Conservation (phyloP, 2,329 filamentous ascomycete species). For the Alternaria sp. region DNA sequence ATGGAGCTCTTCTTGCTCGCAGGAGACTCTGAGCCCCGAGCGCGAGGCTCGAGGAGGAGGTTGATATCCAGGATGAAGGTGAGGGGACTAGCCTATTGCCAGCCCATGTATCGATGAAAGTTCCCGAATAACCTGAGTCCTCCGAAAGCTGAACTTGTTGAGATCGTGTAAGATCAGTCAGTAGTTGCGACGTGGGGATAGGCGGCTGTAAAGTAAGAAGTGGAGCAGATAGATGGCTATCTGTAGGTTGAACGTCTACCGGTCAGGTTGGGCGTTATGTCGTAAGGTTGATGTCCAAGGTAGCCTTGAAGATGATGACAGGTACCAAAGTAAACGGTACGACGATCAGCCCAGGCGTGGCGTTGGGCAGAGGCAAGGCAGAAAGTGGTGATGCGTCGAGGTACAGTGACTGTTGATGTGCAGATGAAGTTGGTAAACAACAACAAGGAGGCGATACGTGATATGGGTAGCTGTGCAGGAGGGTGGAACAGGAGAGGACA, state of each 20-base stretch:
- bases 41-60: conserved; percentile 79
- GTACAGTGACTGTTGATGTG: conserved; percentile 17
- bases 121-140: conserved; percentile 27
- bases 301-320: conserved; percentile 24
- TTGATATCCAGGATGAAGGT: conserved; percentile 94
- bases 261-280: conserved; percentile 26
- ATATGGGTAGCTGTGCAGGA: conserved; percentile 31
- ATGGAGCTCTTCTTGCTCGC: conserved; percentile 56
- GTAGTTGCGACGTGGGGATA: conserved; percentile 13
- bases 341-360: conserved; percentile 29
- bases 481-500: conserved; percentile 34
- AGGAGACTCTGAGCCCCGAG: conserved; percentile 74
- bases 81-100: conserved; percentile 52
- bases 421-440: conserved; percentile 34
- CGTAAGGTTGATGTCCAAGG: conserved; percentile 13
- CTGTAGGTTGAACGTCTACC: conserved; percentile 21
- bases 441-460: conserved; percentile 28
- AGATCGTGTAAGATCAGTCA: conserved; percentile 6
- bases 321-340: conserved; percentile 23
- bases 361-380: conserved; percentile 41
- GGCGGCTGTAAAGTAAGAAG: background rate
- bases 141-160: conserved; percentile 15
- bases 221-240: conserved; percentile 8
- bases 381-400: conserved; percentile 28
- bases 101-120: conserved; percentile 50